These are phyloP conservation scores for Knufia petricola DNA, from an alignment of 2,329 filamentous ascomycete species.

Conservation along the genomic window DNA sequence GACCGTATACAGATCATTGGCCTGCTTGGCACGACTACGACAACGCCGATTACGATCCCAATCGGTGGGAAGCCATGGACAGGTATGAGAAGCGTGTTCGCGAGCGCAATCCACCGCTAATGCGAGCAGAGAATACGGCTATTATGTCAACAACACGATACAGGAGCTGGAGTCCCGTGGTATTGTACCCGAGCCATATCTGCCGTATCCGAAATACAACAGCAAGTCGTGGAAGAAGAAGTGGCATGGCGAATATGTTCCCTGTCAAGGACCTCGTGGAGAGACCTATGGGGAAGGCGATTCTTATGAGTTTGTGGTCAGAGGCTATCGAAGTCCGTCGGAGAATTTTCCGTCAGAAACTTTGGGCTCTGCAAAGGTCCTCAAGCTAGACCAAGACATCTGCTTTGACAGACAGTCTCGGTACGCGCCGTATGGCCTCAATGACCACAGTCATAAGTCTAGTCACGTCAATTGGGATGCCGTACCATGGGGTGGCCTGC, in stretches of 20 bases:
- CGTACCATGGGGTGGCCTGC: constrained; percentile 63
- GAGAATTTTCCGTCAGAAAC: constrained; percentile 48
- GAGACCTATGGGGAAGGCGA: constrained; percentile 41
- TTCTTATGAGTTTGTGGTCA: constrained; percentile 46
- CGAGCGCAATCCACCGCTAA: neutral
- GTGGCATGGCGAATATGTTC: constrained; percentile 49
- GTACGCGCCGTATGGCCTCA: constrained; percentile 45
- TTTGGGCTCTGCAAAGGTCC: constrained; percentile 53
- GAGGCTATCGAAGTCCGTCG: constrained; percentile 49
- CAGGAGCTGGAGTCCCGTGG: neutral
- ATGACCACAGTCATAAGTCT: constrained; percentile 12
- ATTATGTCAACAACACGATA: constrained; percentile 8
- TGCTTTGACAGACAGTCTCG: constrained; percentile 62
- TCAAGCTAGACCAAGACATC: constrained; percentile 54
- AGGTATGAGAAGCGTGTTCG: neutral
- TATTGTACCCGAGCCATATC: constrained; percentile 45
- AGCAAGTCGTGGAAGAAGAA: constrained; percentile 48
- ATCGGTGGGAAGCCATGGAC: constrained; percentile 9
- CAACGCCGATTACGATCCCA: constrained; percentile 9
- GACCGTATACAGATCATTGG: constrained; percentile 10
- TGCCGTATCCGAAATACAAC: constrained; percentile 65
- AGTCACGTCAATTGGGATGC: constrained; percentile 43
- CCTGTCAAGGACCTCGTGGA: constrained; percentile 54
- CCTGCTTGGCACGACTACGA: constrained; percentile 10
- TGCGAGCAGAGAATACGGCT: constrained; percentile 6